phyloP scores from a whole-genome alignment of 352 stramenopile genomes.

The Pythium guiyangense region DNA sequence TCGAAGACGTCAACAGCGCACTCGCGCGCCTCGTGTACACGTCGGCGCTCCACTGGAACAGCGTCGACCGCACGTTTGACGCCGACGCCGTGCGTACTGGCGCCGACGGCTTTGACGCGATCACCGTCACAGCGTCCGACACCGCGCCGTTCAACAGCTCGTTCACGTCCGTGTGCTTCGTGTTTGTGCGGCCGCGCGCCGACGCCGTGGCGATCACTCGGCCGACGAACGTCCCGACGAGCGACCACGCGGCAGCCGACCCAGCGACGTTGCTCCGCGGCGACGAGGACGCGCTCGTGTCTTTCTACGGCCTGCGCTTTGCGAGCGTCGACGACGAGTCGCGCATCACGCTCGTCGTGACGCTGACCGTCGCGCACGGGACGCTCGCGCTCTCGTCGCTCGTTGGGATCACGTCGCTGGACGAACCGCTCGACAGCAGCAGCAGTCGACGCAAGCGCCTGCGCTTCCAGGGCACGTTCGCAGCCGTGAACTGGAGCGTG shows the following conservation, averaged over 20 bases:
- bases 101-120: conserved; percentile 31
- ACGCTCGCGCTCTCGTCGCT: conserved; percentile 9
- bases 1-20: conserved; percentile 39
- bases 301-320: conserved; percentile 26
- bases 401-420: conserved; percentile 22
- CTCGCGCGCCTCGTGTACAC: conserved; percentile 45
- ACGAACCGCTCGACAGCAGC: conserved; percentile 2
- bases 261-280: conserved; percentile 23
- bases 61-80: conserved; percentile 24
- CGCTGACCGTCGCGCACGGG: conserved; percentile 5
- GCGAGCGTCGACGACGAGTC: conserved; percentile 41
- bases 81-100: not conserved
- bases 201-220: conserved; percentile 26
- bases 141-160: conserved; percentile 29
- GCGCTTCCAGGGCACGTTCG: conserved; percentile 33
- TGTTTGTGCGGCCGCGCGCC: conserved; percentile 27
- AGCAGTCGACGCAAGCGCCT: conserved; percentile 8
- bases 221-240: conserved; percentile 24
- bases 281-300: conserved; percentile 44
- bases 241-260: conserved; percentile 18
- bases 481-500: conserved; percentile 39
- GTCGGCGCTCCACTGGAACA: conserved; percentile 67
- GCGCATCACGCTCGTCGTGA: conserved; percentile 19
- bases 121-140: conserved; percentile 41
- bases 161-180: conserved; percentile 20